Base-by-base conservation (phyloP, 441 rosid species). In the Gossypium laxum region DNA sequence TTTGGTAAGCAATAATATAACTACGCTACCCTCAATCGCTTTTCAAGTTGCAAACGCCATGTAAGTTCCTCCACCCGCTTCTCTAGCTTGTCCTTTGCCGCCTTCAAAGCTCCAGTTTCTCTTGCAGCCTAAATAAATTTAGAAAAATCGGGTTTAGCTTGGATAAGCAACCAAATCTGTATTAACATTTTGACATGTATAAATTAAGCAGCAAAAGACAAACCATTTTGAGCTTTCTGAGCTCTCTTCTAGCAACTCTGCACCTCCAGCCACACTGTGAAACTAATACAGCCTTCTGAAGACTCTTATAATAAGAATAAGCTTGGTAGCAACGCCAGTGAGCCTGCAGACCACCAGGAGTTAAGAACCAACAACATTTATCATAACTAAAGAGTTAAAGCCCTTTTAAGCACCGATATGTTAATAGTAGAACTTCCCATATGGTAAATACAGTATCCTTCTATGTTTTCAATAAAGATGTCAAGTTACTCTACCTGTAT, bases 11-110 rank as follows among this genome's bases (percentile, higher is more conserved):
- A 10, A 58, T 15, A 48, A 47, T 24, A 71, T 60, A 59, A 10
- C 28, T 26, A 55, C 3, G 30, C n/a, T 89, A 95, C 98, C 93
- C 98, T 89, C 78, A 96, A 78, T 80, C 94, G 88, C 85, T 93
- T 96, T 88, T 96, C 99, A 11, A 96, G 73, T 75, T 96, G 98
- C 75, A 91, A 80, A 71, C 99, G 93, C 99, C 98, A 92, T 65
- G 97, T 90, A 72, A 96, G 90, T 81, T 96, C 99, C 82, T 96
- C 99, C 74, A 96, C 98, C 52, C 97, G 96, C 85, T 96, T 92
- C 84, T 96, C 98, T 75, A 93, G 83, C 82, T 89, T 92, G 86
- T 92, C 97, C 75, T 96, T 96, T 22, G 96, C 97, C 80, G 89
- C 97, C 88, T 87, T 90, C 55, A 96, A 98, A 69, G 98, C 99